Evolutionary conservation across 768 basidiomycete species (phyloP).

Genomic region (Asterophora lycoperdoides): DNA sequence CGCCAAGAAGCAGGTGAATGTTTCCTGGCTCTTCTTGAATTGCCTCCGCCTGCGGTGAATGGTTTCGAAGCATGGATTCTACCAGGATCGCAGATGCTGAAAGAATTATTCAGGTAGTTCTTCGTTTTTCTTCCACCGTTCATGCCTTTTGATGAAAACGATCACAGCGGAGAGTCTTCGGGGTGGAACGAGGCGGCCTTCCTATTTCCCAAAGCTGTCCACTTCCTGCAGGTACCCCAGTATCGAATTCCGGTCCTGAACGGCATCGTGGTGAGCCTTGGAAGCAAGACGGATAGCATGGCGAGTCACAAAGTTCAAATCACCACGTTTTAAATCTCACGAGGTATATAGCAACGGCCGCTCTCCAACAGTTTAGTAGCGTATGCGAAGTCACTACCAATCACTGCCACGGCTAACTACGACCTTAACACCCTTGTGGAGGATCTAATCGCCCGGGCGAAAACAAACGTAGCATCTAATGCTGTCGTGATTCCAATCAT

Average conservation of each 20-base stretch:
- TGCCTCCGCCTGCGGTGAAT: conserved; percentile 39
- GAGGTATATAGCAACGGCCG: conserved; percentile 56
- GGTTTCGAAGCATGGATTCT: conserved; percentile 48
- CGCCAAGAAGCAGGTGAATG: conserved; percentile 73
- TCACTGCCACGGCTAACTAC: conserved; percentile 34
- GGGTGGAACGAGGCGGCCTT: conserved; percentile 71
- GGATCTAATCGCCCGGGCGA: conserved; percentile 55
- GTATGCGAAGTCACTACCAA: conserved; percentile 53
- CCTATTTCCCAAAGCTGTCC: conserved; percentile 73
- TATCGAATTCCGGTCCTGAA: conserved; percentile 62
- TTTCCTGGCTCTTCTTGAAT: conserved; percentile 47
- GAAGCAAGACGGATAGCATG: conserved; percentile 80
- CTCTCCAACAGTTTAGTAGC: conserved; percentile 55
- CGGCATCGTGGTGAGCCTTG: conserved; percentile 76
- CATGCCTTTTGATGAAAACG: conserved; percentile 6
- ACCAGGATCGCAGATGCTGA: conserved; percentile 42
- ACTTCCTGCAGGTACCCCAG: conserved; percentile 53
- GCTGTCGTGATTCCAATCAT: conserved; percentile 77
- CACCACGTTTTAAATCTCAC: conserved; percentile 2
- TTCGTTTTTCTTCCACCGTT: background rate
- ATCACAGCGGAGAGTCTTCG: conserved; percentile 32
- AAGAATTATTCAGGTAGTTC: conserved; percentile 52
- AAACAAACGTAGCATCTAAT: conserved; percentile 57
- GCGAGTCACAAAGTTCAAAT: conserved; percentile 41
- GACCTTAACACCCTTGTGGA: conserved; percentile 46